Conservation (phyloP, 1,284 basidiomycete species). For the Cryptococcus sp. region DNA sequence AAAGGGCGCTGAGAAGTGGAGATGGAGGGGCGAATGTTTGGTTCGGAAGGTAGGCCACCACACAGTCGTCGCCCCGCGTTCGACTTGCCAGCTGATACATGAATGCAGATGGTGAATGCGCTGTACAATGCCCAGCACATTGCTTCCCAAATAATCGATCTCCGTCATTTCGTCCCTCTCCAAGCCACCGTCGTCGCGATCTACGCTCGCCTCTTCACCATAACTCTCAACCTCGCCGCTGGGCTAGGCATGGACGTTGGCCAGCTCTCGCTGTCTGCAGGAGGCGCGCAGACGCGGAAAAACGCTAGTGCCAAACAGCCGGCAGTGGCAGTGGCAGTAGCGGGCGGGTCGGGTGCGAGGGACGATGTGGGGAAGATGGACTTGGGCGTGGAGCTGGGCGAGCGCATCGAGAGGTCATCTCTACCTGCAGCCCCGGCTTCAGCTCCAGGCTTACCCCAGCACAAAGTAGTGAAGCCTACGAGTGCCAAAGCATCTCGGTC, state of each 20-base stretch:
- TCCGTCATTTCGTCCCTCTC: conserved; percentile 37
- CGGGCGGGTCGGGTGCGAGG: neutral
- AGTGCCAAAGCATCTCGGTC: neutral
- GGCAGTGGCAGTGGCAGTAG: too few species aligned
- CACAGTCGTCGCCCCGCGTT: neutral
- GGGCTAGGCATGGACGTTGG: conserved; percentile 5
- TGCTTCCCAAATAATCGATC: conserved; percentile 41
- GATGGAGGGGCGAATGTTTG: neutral
- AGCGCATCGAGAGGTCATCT: conserved; percentile 10
- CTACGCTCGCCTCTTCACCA: conserved; percentile 34
- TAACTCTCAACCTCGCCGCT: conserved; percentile 17
- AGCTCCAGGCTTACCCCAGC: neutral
- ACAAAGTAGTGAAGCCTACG: neutral
- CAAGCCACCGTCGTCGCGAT: conserved; percentile 31
- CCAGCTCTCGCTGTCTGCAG: neutral
- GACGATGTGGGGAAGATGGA: neutral
- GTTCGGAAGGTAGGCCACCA: conserved; percentile 6
- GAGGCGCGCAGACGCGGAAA: neutral
- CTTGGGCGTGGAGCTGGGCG: conserved; percentile 8
- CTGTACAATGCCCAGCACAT: conserved; percentile 50
- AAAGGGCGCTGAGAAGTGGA: neutral
- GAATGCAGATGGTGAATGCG: conserved; percentile 7
- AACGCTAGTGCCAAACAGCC: too few species aligned
- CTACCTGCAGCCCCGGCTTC: neutral
- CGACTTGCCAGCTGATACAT: neutral